Evolutionary conservation across 2,329 filamentous ascomycete species (phyloP), one percentile per base, ranked within the genome.

Genomic region (Raffaelea albimanens): DNA sequence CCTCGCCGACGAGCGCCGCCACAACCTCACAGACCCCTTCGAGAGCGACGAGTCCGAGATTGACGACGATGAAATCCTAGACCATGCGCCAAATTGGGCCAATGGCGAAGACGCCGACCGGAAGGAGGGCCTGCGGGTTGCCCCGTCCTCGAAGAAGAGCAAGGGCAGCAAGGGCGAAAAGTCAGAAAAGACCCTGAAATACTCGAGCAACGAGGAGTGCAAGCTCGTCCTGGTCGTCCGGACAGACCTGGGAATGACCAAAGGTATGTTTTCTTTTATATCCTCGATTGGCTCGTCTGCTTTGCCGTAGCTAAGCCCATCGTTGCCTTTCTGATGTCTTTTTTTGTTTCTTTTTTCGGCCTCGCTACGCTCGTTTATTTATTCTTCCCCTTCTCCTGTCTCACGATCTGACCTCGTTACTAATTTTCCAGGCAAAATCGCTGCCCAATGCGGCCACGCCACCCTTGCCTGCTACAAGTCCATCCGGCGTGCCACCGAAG

Each of bases 381-480:
- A 11, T 42, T 42, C 20, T 42, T 38, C 34, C 20, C 18, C 13
- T 40, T 21, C 33, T 36, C 18, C 21, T 43, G 38, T 40, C 43
- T 46, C 33, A 22, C 31, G 13, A 5, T 16, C 31, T 45, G 22
- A 36, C 44, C n/a, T n/a, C n/a, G n/a, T n/a, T n/a, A n/a, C n/a
- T n/a, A n/a, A n/a, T 1, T 10, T 1, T 4, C 41, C 54, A 95
- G 91, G 91, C 59, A 98, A 98, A 75, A 96, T 97, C 59, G 93
- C 88, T 49, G 93, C 93, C 8, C 93, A 97, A 68, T 91, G 86
- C 68, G 86, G 84, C 44, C 93, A 97, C 67, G 93, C 93, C n/a
- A 95, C 91, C 3, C 82, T 98, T 48, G 90, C 91, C 47, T 97
- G 91, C 77, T 98, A 95, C 80, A 97, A 96, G 70, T 71, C 82